Evolutionary conservation across 108 stramenopile species (phyloP).

Genomic region (Nitzschia palea): DNA sequence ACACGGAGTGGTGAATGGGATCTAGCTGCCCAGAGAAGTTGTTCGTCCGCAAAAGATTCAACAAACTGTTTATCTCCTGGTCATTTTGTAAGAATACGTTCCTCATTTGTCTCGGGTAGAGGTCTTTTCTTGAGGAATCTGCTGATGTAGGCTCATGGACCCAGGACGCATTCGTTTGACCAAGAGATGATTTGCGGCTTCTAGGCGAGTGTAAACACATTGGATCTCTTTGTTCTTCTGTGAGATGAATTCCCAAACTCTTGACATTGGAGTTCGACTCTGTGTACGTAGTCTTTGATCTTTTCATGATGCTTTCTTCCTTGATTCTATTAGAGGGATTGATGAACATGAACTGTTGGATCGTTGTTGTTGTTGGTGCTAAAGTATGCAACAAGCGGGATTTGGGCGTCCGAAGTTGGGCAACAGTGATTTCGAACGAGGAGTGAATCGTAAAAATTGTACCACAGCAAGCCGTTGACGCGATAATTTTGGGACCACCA

Average conservation of each 20-base stretch:
- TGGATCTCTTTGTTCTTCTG: neutral
- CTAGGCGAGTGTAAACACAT: neutral
- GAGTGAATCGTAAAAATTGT: too few species aligned
- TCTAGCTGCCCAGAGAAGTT: constrained; percentile 5
- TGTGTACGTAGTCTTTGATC: constrained; percentile 1
- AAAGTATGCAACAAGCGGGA: too few species aligned
- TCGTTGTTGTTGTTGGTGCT: too few species aligned
- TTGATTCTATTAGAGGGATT: too few species aligned
- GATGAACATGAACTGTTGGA: too few species aligned
- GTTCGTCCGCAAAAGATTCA: constrained; percentile 2
- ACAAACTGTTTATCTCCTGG: neutral
- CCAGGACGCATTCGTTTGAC: constrained; percentile 10
- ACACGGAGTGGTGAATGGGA: constrained; percentile 3
- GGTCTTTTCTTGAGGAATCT: neutral
- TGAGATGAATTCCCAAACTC: neutral
- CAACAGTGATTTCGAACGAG: too few species aligned
- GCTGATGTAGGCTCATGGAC: neutral
- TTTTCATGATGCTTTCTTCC: neutral
- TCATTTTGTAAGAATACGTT: constrained; percentile 15
- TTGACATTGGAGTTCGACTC: neutral
- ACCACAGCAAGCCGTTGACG: too few species aligned
- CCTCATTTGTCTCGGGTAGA: neutral
- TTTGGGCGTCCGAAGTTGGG: too few species aligned
- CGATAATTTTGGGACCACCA: too few species aligned
- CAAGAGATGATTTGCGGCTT: neutral